A percentile compares a stretch with the other conserved stretches of the same genome.
Evolutionary conservation across 2,329 filamentous ascomycete genomes (phyloP).

Genomic region (Colletotrichum trifolii): DNA sequence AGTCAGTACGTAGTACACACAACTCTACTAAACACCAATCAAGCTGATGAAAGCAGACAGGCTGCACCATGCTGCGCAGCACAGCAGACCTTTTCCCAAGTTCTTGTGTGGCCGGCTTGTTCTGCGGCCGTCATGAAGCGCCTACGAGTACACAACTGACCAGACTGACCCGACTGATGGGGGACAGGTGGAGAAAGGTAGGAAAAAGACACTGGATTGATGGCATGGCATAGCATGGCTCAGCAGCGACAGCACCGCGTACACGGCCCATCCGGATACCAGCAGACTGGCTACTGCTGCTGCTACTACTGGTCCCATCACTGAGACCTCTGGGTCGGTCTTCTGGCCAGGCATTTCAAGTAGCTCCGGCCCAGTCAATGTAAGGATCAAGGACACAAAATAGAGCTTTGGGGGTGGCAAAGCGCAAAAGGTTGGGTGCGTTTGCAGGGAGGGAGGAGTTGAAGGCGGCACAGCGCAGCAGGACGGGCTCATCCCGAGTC

Average conservation of each 20-base stretch:
- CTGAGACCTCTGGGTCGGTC: no score
- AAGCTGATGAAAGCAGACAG: neutral
- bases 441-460: slow-evolving; percentile 8
- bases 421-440: slow-evolving; percentile 11
- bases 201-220: slow-evolving; percentile 10
- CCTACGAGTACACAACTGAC: slow-evolving; percentile 10
- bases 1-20: neutral
- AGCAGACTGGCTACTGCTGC: neutral
- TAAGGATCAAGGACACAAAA: neutral
- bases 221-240: slow-evolving; percentile 11
- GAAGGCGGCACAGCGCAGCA: slow-evolving; percentile 1
- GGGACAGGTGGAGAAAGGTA: slow-evolving; percentile 12
- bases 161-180: slow-evolving; percentile 18
- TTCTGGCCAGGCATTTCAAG: no score
- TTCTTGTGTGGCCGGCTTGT: slow-evolving; percentile 9
- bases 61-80: neutral
- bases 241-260: neutral
- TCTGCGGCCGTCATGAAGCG: slow-evolving; percentile 24
- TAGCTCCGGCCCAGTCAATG: neutral
- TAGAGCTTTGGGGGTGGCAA: slow-evolving; percentile 18
- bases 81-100: slow-evolving; percentile 14
- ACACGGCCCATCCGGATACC: no score
- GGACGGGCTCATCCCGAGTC: neutral
- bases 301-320: neutral
- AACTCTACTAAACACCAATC: no score